phyloP scores from a whole-genome alignment of 1,284 basidiomycete genomes.

The Clitocybe nebularis region DNA sequence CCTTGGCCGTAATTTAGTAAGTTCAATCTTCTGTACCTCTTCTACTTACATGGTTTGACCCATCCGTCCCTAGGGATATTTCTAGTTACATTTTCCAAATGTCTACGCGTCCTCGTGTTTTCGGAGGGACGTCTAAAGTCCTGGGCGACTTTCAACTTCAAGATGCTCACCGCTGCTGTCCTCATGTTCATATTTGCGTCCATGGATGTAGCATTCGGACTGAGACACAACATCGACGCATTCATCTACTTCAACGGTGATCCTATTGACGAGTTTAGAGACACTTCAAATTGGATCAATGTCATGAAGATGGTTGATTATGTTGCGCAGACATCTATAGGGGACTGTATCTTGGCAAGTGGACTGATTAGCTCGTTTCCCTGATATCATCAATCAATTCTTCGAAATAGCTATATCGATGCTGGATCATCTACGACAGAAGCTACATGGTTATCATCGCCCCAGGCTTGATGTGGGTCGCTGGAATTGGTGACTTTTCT shows the following conservation, averaged over 20 bases:
- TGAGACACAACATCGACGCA: slow-evolving; percentile 35
- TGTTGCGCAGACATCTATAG: slow-evolving; percentile 34
- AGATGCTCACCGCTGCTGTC: slow-evolving; percentile 32
- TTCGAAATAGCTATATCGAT: slow-evolving; percentile 34
- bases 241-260: slow-evolving; percentile 28
- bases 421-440: slow-evolving; percentile 31
- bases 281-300: slow-evolving; percentile 32
- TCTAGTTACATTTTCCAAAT: slow-evolving; percentile 32
- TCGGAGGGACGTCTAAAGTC: slow-evolving; percentile 26
- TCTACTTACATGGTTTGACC: background rate
- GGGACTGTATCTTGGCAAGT: slow-evolving; percentile 34
- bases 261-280: slow-evolving; percentile 27
- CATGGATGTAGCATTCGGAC: slow-evolving; percentile 34
- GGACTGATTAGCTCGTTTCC: background rate
- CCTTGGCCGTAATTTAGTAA: slow-evolving; percentile 1
- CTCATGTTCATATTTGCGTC: slow-evolving; percentile 33
- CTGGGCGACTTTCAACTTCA: slow-evolving; percentile 24
- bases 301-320: slow-evolving; percentile 34
- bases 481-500: slow-evolving; percentile 26
- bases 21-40: too few relatives aligned
- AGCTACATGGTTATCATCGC: slow-evolving; percentile 25
- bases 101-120: slow-evolving; percentile 30
- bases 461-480: slow-evolving; percentile 28
- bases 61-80: slow-evolving; percentile 25
- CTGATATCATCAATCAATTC: slow-evolving; percentile 9